These are phyloP conservation scores for Penicillium flavigenum DNA, from an alignment of 495 filamentous ascomycete species.

Conservation along the genomic window DNA sequence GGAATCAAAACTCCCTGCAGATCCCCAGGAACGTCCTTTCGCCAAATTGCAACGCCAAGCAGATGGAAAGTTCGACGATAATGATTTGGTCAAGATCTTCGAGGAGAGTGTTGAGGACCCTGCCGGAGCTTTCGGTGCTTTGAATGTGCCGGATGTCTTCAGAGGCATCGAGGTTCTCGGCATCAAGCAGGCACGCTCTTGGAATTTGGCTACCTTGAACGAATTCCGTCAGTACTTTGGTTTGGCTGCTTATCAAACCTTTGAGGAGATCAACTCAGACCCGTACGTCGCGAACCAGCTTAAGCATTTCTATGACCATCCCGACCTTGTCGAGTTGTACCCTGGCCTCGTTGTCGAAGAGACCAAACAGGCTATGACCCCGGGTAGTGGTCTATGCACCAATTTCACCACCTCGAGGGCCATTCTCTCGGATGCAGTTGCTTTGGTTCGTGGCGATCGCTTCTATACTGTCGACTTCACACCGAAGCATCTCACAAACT, in stretches of 20 bases:
- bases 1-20: conserved; percentile 54
- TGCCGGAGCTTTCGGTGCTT: conserved; percentile 62
- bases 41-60: conserved; percentile 57
- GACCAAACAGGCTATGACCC: conserved; percentile 67
- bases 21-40: conserved; percentile 66
- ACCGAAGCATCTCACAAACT: conserved; percentile 75
- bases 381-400: conserved; percentile 78
- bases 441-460: conserved; percentile 80
- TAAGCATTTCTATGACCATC: conserved; percentile 72
- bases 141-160: conserved; percentile 71
- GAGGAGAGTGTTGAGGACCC: conserved; percentile 61
- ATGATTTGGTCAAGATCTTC: conserved; percentile 68
- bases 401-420: conserved; percentile 81
- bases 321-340: conserved; percentile 79
- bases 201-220: conserved; percentile 82
- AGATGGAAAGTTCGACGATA: conserved; percentile 63
- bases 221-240: conserved; percentile 84
- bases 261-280: conserved; percentile 83
- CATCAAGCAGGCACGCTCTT: conserved; percentile 78
- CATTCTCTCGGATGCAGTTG: conserved; percentile 82
- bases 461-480: conserved; percentile 81
- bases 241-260: conserved; percentile 69
- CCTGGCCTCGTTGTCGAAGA: conserved; percentile 81
- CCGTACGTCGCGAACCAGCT: conserved; percentile 70
- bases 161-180: conserved; percentile 78